Base-by-base conservation (phyloP, 2,329 filamentous ascomycete genomes). In the Colletotrichum sidae region DNA sequence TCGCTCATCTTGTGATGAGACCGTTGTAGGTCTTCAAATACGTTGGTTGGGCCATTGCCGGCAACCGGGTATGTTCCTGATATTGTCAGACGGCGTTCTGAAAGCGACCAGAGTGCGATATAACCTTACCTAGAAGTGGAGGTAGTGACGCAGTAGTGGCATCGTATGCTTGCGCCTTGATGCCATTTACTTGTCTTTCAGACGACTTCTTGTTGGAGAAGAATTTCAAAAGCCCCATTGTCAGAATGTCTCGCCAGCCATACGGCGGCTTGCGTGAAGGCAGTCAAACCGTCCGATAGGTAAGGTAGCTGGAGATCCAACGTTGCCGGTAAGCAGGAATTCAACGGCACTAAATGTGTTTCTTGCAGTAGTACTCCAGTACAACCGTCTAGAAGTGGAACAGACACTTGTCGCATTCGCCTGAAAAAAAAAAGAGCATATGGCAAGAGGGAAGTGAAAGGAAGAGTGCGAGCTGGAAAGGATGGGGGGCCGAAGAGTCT, bases 41-140 rank as follows among this genome's bases (percentile, higher is more conserved):
- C 71, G 58, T 73, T 78, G 25, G 73, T 60, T 12, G 65, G 72
- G 5, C 79, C 80, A 71, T 81, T 83, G 41, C 79, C 79, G 17
- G 75, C 71, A 38, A 81, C 75, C 3, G 80, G 78, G 61, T 78
- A 78, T 6, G 75, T 76, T 44, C 79, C 82, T 79, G 60, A 8
- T 15, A 2, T 8, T 64, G 54, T 68, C 39, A 69, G 53, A 17
- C 60, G 17, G 17, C 25, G 46, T 38, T 13, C n/a, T 5, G 12
- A 55, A 49, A 13, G 12, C 2, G 25, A 39, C 11, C 39, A 37
- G 42, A 12, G 25, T 41, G 12, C 15, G 37, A 47, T 56, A 8
- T 4, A 12, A 56, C 44, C 45, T 38, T 77, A 78, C 76, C 76
- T 67, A 70, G 72, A 59, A 80, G 73, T 45, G 79, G 79, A 56